Evolutionary conservation across 176 grass and related monocot genomes (phyloP).

Genomic region (Hordeum marinum): DNA sequence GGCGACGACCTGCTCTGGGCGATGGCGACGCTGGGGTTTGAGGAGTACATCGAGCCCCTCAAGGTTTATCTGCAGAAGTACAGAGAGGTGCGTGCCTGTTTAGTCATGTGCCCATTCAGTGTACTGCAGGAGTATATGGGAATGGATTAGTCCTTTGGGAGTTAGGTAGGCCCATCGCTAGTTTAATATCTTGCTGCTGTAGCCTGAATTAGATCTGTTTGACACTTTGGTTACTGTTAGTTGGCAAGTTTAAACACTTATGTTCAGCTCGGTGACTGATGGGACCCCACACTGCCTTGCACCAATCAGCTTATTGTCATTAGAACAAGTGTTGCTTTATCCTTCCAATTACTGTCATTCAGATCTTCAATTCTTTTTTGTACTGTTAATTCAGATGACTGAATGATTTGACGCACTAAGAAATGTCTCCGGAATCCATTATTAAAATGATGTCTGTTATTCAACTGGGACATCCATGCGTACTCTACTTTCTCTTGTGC

Average conservation of each 20-base stretch:
- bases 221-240: background rate
- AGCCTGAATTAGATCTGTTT: background rate
- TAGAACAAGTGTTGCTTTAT: constrained; percentile 1
- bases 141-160: constrained; percentile 14
- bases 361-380: background rate
- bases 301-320: background rate
- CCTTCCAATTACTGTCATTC: background rate
- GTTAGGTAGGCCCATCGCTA: background rate
- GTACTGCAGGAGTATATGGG: too few species aligned
- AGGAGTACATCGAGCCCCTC: constrained; percentile 79
- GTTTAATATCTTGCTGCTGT: background rate
- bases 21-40: constrained; percentile 72
- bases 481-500: background rate
- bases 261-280: background rate
- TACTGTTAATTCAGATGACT: background rate
- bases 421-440: background rate
- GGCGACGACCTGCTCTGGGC: constrained; percentile 77
- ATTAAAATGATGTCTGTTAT: background rate
- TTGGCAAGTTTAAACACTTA: background rate
- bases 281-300: background rate
- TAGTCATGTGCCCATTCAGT: too few species aligned
- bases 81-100: constrained; percentile 48
- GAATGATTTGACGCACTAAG: background rate
- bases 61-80: constrained; percentile 73
- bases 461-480: background rate